These are phyloP conservation scores for Panicum virgatum DNA, from an alignment of 202 grass and related monocot species.

Conservation along the genomic window DNA sequence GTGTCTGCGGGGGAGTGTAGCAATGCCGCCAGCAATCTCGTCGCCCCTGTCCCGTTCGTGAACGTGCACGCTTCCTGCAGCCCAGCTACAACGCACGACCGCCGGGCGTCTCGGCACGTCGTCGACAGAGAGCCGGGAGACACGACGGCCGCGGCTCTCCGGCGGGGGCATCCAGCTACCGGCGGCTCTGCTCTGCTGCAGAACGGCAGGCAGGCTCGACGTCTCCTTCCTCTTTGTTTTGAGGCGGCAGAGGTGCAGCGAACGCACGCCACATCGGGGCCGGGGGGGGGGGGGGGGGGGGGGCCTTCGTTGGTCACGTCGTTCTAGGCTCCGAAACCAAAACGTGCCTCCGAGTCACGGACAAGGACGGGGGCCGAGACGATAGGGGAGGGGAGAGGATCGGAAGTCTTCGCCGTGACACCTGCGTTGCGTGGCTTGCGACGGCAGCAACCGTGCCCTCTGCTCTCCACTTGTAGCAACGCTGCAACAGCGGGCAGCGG, in stretches of 20 bases:
- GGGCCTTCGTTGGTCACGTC: background rate
- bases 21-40: background rate
- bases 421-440: slow-evolving; percentile 30
- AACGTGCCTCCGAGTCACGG: slow-evolving; percentile 36
- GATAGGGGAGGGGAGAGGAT: background rate
- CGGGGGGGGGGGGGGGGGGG: too few relatives aligned
- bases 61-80: background rate
- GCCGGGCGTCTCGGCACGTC: background rate
- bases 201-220: background rate
- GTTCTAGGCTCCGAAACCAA: background rate
- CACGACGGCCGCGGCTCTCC: slow-evolving; percentile 16
- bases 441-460: slow-evolving; percentile 19
- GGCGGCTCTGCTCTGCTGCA: slow-evolving; percentile 22
- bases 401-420: background rate
- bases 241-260: slow-evolving; percentile 39
- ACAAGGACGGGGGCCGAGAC: slow-evolving; percentile 29
- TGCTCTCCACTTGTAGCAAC: slow-evolving; percentile 32
- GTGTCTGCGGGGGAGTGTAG: background rate
- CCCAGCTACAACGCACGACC: background rate
- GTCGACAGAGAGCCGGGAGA: slow-evolving; percentile 38
- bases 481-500: background rate
- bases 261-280: slow-evolving; percentile 32
- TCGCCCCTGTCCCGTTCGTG: background rate
- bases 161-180: background rate
- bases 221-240: too few relatives aligned